Evolutionary conservation across 371 early-diverging fungal species (phyloP).

Genomic region (Mortierella sp.): DNA sequence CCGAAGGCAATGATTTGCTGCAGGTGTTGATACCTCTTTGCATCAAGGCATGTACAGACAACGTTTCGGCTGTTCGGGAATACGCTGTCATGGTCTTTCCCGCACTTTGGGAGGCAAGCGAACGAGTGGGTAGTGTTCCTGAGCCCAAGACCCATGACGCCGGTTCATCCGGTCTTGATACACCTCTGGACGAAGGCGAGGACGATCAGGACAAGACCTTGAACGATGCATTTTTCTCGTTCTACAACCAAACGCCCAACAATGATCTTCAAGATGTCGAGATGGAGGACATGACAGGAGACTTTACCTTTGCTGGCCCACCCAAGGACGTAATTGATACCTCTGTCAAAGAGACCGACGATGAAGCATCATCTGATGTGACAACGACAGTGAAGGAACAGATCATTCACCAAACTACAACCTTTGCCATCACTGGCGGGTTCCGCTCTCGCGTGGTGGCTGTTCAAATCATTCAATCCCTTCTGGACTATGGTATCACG

Average conservation of each 20-base stretch:
- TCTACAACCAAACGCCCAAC: not conserved
- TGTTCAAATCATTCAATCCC: conserved; percentile 51
- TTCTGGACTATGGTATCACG: conserved; percentile 40
- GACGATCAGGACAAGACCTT: conserved; percentile 1
- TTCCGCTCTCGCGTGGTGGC: conserved; percentile 53
- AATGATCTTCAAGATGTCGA: conserved; percentile 29
- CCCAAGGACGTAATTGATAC: too few relatives aligned
- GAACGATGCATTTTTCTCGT: not conserved
- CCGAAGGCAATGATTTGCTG: conserved; percentile 63
- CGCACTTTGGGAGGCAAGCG: conserved; percentile 45
- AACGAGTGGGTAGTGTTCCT: conserved; percentile 30
- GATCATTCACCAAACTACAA: conserved; percentile 28
- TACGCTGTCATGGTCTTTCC: conserved; percentile 64
- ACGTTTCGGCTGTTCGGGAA: conserved; percentile 66
- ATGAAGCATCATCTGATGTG: not conserved
- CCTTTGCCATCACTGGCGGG: conserved; percentile 41
- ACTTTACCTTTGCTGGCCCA: too few relatives aligned
- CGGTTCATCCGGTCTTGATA: conserved; percentile 2
- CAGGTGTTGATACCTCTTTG: conserved; percentile 64
- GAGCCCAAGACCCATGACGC: not conserved
- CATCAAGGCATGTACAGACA: conserved; percentile 66
- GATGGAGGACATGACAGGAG: conserved; percentile 30
- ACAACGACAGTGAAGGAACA: conserved; percentile 27
- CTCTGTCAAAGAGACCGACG: not conserved
- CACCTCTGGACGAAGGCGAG: not conserved